phyloP scores from a whole-genome alignment of 331 rosid species.

The Cydonia oblonga region DNA sequence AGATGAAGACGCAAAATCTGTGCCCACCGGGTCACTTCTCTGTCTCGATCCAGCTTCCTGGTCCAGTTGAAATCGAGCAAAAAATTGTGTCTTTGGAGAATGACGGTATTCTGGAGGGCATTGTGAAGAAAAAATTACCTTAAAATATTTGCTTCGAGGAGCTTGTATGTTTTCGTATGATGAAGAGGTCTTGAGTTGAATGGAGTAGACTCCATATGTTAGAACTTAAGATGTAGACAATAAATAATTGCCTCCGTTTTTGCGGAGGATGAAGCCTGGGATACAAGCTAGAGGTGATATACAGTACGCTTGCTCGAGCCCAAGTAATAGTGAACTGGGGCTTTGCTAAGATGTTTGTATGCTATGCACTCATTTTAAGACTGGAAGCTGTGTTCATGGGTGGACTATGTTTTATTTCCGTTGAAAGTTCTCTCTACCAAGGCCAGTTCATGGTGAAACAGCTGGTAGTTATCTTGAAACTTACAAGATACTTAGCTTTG shows the following conservation, averaged over 20 bases:
- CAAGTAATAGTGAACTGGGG: not conserved
- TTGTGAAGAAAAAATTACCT: slow-evolving; percentile 24
- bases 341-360: slow-evolving; percentile 2
- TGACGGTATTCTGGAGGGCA: slow-evolving; percentile 41
- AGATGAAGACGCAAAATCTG: slow-evolving; percentile 39
- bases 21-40: slow-evolving; percentile 55
- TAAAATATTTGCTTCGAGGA: not conserved
- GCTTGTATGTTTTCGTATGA: not conserved
- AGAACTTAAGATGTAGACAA: not conserved
- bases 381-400: not conserved
- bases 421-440: not conserved
- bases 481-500: not conserved
- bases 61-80: slow-evolving; percentile 32
- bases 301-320: not conserved
- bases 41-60: slow-evolving; percentile 40
- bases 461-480: not conserved
- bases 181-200: not conserved
- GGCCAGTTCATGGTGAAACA: not conserved
- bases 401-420: not conserved
- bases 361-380: not conserved
- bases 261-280: not conserved
- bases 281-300: not conserved
- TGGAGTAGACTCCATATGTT: not conserved
- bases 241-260: slow-evolving; percentile 3
- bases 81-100: slow-evolving; percentile 27